These are phyloP conservation scores for Dillenia suffruticosa DNA, from an alignment of 164 flowering plant genomes.

Conservation along the genomic window DNA sequence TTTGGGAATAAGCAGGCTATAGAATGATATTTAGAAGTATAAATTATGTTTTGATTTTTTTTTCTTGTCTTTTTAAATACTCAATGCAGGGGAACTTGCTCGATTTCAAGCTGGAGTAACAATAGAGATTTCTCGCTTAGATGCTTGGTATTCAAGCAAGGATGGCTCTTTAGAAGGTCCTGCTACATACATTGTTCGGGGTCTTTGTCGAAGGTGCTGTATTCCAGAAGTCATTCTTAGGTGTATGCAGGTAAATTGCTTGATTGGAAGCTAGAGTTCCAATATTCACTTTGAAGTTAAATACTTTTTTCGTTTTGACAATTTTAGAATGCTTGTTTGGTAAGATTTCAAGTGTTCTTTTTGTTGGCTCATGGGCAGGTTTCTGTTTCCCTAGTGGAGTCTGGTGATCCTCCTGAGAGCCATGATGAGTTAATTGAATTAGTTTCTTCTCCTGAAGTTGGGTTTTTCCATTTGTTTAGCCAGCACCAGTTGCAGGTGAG, in stretches of 20 bases:
- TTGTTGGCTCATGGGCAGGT: slow-evolving; percentile 42
- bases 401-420: slow-evolving; percentile 42
- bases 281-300: not conserved
- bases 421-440: slow-evolving; percentile 83
- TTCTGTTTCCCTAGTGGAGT: slow-evolving; percentile 73
- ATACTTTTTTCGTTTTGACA: not conserved
- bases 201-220: slow-evolving; percentile 93
- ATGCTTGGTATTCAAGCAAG: slow-evolving; percentile 82
- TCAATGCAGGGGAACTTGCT: slow-evolving; percentile 69
- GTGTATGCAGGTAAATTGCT: slow-evolving; percentile 71
- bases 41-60: too few species aligned
- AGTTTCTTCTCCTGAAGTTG: slow-evolving; percentile 60
- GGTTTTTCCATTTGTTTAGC: slow-evolving; percentile 74
- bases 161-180: slow-evolving; percentile 66
- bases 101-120: slow-evolving; percentile 91
- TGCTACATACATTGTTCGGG: slow-evolving; percentile 74
- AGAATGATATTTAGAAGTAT: too few species aligned
- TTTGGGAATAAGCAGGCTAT: too few species aligned
- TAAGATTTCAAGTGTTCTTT: not conserved
- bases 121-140: slow-evolving; percentile 84
- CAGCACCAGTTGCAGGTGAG: slow-evolving; percentile 87
- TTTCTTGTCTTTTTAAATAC: not conserved
- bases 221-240: slow-evolving; percentile 89
- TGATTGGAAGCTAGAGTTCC: not conserved
- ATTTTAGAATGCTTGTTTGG: too few species aligned